Evolutionary conservation across 2,329 filamentous ascomycete species (phyloP), one percentile per base, ranked within the genome.

Genomic region (Phoma herbarum): DNA sequence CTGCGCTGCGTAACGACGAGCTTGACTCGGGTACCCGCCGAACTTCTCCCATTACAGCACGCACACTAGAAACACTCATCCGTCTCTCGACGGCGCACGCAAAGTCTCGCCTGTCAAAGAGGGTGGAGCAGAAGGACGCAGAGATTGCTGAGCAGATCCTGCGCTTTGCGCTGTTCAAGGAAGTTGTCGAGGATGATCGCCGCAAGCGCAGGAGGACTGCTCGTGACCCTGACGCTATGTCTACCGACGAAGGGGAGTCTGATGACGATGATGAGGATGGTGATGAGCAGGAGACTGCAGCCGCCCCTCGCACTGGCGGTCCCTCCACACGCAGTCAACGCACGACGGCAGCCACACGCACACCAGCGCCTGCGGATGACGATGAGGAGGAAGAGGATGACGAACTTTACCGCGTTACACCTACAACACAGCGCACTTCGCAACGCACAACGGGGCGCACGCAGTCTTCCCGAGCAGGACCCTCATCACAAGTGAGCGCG

Each of bases 61-160:
- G 95, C 88, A 98, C 94, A 2, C 84, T 99, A 16, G 95, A 99
- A 79, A 99, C 95, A 0, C 85, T 99, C n/a, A 98, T 99, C 75
- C 95, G 95, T 88, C 84, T 99, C 18, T 91, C 95, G 5, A 98
- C 94, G 0, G 95, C 95, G 1, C 95, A 99, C 69, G 95, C 95
- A 60, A 99, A 98, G 79, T 87, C 93, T 7, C 88, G 95, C 28
- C 83, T 99, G 7, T 97, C 93, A 1, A 93, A 87, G 72, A 84
- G 92, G 39, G 92, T 99, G 2, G 93, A 98, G 65, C 90, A 96
- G 75, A 88, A 89, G 54, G 95, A 99, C 76, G 93, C 94, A 1
- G 81, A 91, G 52, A 89, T 93, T 31, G 95, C 95, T 10, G 94
- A 99, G 76, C 85, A 88, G 9, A 96, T 99, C 65, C 81, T 99